A percentile compares a stretch with the other conserved stretches of the same genome.
phyloP scores from a whole-genome alignment of 768 basidiomycete species.

The Tricholoma bakamatsutake region DNA sequence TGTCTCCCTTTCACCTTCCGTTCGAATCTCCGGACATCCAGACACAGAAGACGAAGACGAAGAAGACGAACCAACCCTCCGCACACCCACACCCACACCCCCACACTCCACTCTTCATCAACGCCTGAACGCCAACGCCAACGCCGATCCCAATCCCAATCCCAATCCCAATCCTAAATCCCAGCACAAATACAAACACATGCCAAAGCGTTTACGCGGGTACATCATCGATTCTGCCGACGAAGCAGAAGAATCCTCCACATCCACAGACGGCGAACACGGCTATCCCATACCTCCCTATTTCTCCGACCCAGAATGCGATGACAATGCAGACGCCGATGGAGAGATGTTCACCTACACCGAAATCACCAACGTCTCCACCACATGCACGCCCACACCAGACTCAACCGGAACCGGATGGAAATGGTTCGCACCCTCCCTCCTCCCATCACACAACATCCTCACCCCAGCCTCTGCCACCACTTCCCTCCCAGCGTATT shows the following conservation, averaged over 20 bases:
- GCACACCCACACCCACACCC: slow-evolving; percentile 1
- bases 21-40: too few species aligned
- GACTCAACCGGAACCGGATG: neutral
- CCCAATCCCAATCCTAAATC: too few species aligned
- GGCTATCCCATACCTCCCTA: slow-evolving; percentile 16
- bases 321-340: too few species aligned
- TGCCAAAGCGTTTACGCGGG: slow-evolving; percentile 28
- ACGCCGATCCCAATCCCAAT: too few species aligned
- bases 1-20: too few species aligned
- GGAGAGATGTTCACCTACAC: slow-evolving; percentile 8
- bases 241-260: slow-evolving; percentile 23
- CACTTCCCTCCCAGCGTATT: neutral
- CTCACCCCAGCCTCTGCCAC: neutral
- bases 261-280: slow-evolving; percentile 16
- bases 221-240: slow-evolving; percentile 41
- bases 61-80: too few species aligned
- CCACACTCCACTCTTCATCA: neutral
- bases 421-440: neutral
- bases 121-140: slow-evolving; percentile 7
- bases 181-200: too few species aligned
- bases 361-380: neutral
- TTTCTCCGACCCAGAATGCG: slow-evolving; percentile 17
- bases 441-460: neutral
- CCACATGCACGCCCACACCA: neutral
- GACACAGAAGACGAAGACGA: neutral